Percentiles rank a stretch among this genome's conserved stretches.
These are phyloP conservation scores for Papilionanthe hybrid DNA, from an alignment of 116 monocot species.

Conservation along the genomic window DNA sequence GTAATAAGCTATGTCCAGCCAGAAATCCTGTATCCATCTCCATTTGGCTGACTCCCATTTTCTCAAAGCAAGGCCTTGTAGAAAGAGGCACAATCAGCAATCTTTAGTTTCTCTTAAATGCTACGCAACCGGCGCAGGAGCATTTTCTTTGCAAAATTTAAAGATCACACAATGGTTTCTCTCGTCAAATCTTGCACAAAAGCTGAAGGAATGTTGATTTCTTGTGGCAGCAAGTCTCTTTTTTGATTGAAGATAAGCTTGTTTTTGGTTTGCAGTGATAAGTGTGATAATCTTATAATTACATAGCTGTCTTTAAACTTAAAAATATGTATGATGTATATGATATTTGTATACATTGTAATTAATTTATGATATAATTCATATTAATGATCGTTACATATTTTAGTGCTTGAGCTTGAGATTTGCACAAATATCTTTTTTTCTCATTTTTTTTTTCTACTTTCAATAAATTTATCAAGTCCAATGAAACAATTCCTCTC, in stretches of 20 bases:
- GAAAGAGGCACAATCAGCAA: neutral
- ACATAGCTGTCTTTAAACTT: neutral
- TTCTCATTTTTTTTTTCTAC: too few relatives aligned
- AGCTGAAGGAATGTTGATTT: neutral
- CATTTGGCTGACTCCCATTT: too few relatives aligned
- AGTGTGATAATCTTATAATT: neutral
- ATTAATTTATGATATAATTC: too few relatives aligned
- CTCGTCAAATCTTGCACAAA: neutral
- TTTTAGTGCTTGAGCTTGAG: too few relatives aligned
- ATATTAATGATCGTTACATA: too few relatives aligned
- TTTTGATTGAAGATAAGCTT: neutral
- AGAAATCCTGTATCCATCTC: too few relatives aligned
- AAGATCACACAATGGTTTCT: neutral
- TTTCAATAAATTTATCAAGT: too few relatives aligned
- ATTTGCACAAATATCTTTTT: too few relatives aligned
- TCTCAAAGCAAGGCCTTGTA: neutral
- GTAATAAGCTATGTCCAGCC: too few relatives aligned
- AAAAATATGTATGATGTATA: too few relatives aligned
- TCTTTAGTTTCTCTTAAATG: neutral
- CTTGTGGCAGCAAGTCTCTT: neutral
- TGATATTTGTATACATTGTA: too few relatives aligned
- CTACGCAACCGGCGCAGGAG: neutral
- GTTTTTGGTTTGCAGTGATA: neutral
- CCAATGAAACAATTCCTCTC: too few relatives aligned
- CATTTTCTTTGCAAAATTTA: neutral